These are phyloP conservation scores for Wallacemonas sp. DNA, from an alignment of 208 protist genomes.

Conservation along the genomic window DNA sequence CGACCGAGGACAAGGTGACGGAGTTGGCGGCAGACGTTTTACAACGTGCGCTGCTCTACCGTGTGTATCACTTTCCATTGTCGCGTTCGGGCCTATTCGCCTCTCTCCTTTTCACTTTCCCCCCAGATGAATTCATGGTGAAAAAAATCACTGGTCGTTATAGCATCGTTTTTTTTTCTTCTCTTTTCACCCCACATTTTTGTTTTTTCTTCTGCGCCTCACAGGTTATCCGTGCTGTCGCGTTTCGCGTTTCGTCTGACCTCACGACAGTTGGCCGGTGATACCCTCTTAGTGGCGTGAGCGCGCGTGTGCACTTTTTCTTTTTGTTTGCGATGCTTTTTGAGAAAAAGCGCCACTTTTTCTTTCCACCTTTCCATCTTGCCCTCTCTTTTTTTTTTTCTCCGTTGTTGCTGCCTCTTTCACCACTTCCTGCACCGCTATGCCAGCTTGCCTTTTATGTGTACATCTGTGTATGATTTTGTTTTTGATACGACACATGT, in stretches of 20 bases:
- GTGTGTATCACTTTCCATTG: too few relatives aligned
- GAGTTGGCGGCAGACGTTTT: too few relatives aligned
- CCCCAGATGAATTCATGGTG: neutral
- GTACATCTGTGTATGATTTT: neutral
- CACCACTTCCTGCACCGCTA: constrained; percentile 7
- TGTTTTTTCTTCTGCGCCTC: neutral
- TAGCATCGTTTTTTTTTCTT: neutral
- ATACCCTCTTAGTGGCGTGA: too few relatives aligned
- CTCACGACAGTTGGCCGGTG: too few relatives aligned
- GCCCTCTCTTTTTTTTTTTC: constrained; percentile 10
- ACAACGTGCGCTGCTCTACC: too few relatives aligned
- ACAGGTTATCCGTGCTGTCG: neutral
- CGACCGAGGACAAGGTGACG: too few relatives aligned
- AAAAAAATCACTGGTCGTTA: neutral
- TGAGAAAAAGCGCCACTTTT: too few relatives aligned
- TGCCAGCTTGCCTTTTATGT: neutral
- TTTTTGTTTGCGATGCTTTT: constrained; percentile 1
- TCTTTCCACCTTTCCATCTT: constrained; percentile 7
- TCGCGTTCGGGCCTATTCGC: too few relatives aligned
- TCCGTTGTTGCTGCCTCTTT: neutral
- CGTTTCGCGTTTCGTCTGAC: too few relatives aligned
- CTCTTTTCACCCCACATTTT: neutral
- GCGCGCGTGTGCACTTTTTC: neutral
- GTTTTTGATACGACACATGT: too few relatives aligned
- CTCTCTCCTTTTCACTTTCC: neutral